Conservation (phyloP, 805 yeast species). For the Candida awuae region DNA sequence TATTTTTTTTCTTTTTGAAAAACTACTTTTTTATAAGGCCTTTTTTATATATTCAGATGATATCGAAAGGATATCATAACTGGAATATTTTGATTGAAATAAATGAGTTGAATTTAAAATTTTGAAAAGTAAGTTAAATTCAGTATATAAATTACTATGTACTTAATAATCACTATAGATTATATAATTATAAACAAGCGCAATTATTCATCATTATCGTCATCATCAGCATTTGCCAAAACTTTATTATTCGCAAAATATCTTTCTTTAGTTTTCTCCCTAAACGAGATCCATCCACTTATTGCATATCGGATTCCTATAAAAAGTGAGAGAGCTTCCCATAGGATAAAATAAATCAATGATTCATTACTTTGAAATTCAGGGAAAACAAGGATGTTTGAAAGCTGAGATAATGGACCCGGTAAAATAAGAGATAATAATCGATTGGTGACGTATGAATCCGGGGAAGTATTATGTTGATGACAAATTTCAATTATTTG, state of each 20-base stretch:
- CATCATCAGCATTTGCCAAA: constrained; percentile 3
- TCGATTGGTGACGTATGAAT: neutral
- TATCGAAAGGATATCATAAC: no score
- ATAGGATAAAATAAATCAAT: neutral
- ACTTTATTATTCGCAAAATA: constrained; percentile 7
- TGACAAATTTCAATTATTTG: neutral
- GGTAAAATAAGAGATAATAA: neutral
- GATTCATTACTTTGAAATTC: neutral
- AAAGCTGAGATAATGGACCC: neutral
- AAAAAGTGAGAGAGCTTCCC: neutral
- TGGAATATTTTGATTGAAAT: no score
- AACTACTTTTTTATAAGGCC: no score
- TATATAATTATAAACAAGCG: no score
- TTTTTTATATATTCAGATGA: no score
- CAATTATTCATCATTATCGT: neutral
- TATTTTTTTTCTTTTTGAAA: no score
- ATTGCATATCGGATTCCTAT: neutral
- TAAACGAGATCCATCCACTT: constrained; percentile 1
- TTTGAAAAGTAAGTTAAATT: no score
- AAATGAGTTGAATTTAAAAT: no score
- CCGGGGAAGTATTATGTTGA: neutral
- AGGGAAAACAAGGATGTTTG: neutral
- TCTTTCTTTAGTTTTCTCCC: constrained; percentile 1
- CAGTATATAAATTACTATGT: no score
- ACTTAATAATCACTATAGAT: no score